Conservation (phyloP, 2,329 filamentous ascomycete species). For the Rhynchosporium agropyri region DNA sequence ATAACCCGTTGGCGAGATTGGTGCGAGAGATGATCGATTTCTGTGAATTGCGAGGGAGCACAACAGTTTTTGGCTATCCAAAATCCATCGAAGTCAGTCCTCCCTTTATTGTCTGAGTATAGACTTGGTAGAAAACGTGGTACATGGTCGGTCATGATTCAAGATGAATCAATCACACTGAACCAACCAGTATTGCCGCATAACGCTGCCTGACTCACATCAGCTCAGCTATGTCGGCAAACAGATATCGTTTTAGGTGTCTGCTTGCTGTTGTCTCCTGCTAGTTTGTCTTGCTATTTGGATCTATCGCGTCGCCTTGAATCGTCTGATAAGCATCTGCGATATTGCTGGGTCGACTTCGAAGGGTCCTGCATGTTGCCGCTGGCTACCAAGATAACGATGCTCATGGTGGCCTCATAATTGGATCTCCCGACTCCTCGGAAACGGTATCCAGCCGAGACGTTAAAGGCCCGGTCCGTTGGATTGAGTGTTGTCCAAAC, state of each 20-base stretch:
- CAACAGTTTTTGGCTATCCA: slow-evolving; percentile 14
- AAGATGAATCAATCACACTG: slow-evolving; percentile 28
- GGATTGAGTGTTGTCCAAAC: slow-evolving; percentile 31
- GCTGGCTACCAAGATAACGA: slow-evolving; percentile 7
- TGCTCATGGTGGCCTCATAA: not conserved
- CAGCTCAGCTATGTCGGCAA: slow-evolving; percentile 24
- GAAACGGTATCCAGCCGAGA: slow-evolving; percentile 30
- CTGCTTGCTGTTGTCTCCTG: slow-evolving; percentile 12
- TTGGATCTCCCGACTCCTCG: slow-evolving; percentile 30
- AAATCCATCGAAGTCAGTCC: not conserved
- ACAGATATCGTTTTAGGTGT: slow-evolving; percentile 12
- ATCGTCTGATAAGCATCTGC: slow-evolving; percentile 29
- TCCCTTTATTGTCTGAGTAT: slow-evolving; percentile 14
- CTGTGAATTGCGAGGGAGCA: slow-evolving; percentile 11
- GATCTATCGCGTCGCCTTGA: not conserved
- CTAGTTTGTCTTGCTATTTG: not conserved
- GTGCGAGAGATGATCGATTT: not conserved
- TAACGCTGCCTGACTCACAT: slow-evolving; percentile 30
- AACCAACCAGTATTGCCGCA: slow-evolving; percentile 31
- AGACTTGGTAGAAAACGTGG: slow-evolving; percentile 25
- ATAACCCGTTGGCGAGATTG: not conserved
- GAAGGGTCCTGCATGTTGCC: slow-evolving; percentile 17
- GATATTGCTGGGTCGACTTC: not conserved
- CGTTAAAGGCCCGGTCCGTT: slow-evolving; percentile 24
- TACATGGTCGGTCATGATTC: slow-evolving; percentile 29